These are phyloP conservation scores for Durio zibethinus DNA, from an alignment of 345 rosid genomes.

Conservation along the genomic window DNA sequence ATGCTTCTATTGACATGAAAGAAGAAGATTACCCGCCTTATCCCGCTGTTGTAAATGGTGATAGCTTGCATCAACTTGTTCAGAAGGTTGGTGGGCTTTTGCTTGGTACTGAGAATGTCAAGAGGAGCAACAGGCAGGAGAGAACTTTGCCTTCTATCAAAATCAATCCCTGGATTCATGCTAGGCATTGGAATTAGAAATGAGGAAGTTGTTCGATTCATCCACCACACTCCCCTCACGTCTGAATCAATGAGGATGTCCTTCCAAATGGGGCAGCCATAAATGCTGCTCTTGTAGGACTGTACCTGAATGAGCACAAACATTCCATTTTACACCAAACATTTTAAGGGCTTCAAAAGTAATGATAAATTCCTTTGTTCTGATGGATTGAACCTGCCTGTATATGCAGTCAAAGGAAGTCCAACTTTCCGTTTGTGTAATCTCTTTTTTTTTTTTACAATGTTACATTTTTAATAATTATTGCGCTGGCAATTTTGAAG, in stretches of 20 bases:
- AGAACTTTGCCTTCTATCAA: conserved; percentile 85
- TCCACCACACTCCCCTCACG: conserved; percentile 68
- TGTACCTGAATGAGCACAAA: conserved; percentile 50
- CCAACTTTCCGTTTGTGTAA: neutral
- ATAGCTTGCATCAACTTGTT: conserved; percentile 44
- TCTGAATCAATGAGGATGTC: conserved; percentile 57
- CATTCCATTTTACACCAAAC: conserved; percentile 8
- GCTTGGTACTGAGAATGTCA: conserved; percentile 57
- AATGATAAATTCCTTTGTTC: neutral
- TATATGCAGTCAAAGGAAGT: neutral
- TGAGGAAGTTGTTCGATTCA: conserved; percentile 54
- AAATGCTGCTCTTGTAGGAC: conserved; percentile 38
- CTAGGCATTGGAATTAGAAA: conserved; percentile 62
- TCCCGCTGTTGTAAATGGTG: conserved; percentile 69
- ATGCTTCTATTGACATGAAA: conserved; percentile 41
- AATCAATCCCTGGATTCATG: conserved; percentile 68
- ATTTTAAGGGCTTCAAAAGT: neutral
- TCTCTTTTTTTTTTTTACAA: neutral
- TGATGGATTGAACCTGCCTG: neutral
- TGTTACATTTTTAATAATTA: too few relatives aligned
- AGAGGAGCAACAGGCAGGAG: conserved; percentile 55
- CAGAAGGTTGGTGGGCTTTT: conserved; percentile 47
- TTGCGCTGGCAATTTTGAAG: neutral
- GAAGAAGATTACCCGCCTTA: conserved; percentile 45
- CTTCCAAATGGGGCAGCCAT: conserved; percentile 77